A percentile compares a stretch with the other conserved stretches of the same genome.
Evolutionary conservation across 768 basidiomycete genomes (phyloP).

Genomic region (Naganishia vishniacii): DNA sequence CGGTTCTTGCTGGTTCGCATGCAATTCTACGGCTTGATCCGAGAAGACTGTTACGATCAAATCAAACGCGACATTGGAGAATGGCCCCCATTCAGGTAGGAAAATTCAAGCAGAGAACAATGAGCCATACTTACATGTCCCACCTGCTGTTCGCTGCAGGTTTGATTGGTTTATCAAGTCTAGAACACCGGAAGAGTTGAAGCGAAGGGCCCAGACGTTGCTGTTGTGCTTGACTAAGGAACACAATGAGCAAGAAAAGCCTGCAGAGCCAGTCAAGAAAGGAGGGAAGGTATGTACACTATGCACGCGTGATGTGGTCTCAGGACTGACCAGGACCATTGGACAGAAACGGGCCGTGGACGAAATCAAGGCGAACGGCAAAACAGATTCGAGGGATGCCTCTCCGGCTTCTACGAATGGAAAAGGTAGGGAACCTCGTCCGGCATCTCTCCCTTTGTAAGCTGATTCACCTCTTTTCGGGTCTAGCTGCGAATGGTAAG

Average conservation of each 20-base stretch:
- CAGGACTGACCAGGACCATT: neutral
- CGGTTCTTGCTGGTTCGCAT: slow-evolving; percentile 86
- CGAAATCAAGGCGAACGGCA: slow-evolving; percentile 26
- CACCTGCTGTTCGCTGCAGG: slow-evolving; percentile 30
- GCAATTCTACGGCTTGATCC: slow-evolving; percentile 79
- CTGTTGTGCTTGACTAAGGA: slow-evolving; percentile 90
- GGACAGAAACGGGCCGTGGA: slow-evolving; percentile 31
- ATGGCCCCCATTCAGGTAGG: slow-evolving; percentile 80
- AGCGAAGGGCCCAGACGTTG: slow-evolving; percentile 78
- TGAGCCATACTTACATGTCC: neutral
- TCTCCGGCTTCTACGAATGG: slow-evolving; percentile 16
- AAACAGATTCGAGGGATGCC: slow-evolving; percentile 17
- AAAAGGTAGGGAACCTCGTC: neutral
- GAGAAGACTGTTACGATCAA: slow-evolving; percentile 78
- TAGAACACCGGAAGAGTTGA: slow-evolving; percentile 78
- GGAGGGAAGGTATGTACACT: slow-evolving; percentile 36
- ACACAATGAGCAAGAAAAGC: slow-evolving; percentile 52
- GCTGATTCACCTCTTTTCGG: neutral
- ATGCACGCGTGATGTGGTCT: too few species aligned
- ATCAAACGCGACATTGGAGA: slow-evolving; percentile 96
- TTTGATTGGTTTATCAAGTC: slow-evolving; percentile 99
- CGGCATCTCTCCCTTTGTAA: too few species aligned
- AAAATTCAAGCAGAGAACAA: neutral
- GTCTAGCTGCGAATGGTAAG: neutral
- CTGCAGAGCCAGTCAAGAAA: slow-evolving; percentile 62